Conservation (phyloP, 2,329 filamentous ascomycete species). For the Aspergillus sp. region DNA sequence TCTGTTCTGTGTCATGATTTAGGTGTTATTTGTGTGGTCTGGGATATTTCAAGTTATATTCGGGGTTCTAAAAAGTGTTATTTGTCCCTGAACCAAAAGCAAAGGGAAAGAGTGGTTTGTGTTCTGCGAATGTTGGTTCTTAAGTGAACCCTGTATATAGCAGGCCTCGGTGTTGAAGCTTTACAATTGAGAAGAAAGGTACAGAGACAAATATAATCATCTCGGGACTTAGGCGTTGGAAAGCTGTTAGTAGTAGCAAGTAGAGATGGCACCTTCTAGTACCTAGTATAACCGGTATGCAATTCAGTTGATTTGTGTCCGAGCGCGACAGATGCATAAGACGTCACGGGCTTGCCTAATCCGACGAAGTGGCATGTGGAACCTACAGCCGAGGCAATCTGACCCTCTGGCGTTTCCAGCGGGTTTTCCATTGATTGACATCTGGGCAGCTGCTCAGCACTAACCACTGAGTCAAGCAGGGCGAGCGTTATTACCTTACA, state of each 20-base stretch:
- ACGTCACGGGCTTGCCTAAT: slow-evolving; percentile 2
- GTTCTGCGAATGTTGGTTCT: slow-evolving; percentile 27
- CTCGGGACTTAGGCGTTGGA: background rate
- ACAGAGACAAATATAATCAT: background rate
- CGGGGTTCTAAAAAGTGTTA: slow-evolving; percentile 31
- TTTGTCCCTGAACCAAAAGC: slow-evolving; percentile 23
- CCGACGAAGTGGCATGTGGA: slow-evolving; percentile 12
- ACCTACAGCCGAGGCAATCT: slow-evolving; percentile 12
- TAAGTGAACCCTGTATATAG: slow-evolving; percentile 32
- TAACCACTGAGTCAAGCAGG: background rate
- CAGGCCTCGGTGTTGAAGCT: slow-evolving; percentile 20
- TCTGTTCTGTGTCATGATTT: slow-evolving; percentile 30
- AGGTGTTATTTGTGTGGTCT: slow-evolving; percentile 31
- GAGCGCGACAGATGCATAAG: background rate
- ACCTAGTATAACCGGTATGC: too few species aligned
- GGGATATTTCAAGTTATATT: slow-evolving; percentile 27
- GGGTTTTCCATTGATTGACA: background rate
- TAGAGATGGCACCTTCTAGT: too few species aligned
- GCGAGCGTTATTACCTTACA: background rate
- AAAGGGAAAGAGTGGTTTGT: slow-evolving; percentile 27
- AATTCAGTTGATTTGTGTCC: too few species aligned
- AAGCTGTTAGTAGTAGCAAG: too few species aligned
- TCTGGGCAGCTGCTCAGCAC: background rate
- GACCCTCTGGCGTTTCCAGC: background rate
- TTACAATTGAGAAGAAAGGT: slow-evolving; percentile 5